Evolutionary conservation across 106 monocot genomes (phyloP).

Genomic region (Dendrobium officinale): DNA sequence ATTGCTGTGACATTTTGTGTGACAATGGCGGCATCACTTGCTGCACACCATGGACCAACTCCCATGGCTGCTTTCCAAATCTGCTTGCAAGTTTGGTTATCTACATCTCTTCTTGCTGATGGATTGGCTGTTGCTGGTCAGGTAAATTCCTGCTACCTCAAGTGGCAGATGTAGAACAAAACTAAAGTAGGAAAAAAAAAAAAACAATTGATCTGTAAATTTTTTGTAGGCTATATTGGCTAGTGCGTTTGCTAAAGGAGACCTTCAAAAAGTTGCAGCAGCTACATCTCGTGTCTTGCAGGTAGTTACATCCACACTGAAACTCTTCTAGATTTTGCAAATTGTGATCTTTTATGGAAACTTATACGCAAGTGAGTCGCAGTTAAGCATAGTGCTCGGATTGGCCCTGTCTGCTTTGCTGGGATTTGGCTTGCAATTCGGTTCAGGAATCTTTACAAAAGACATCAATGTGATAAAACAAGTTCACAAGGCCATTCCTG

Average conservation of each 20-base stretch:
- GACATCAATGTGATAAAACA: constrained; percentile 45
- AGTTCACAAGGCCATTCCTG: constrained; percentile 64
- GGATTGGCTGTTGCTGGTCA: constrained; percentile 92
- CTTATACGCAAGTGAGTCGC: background rate
- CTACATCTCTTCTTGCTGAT: constrained; percentile 88
- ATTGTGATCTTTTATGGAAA: background rate
- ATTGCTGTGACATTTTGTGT: constrained; percentile 88
- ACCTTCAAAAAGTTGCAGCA: constrained; percentile 34
- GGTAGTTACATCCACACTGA: constrained; percentile 19
- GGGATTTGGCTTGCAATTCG: constrained; percentile 55
- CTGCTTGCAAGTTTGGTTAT: constrained; percentile 75
- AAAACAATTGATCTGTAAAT: background rate
- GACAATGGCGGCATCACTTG: constrained; percentile 76
- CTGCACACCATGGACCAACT: constrained; percentile 61
- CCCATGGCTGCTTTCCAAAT: constrained; percentile 92
- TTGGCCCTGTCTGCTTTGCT: constrained; percentile 46
- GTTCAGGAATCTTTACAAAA: constrained; percentile 64
- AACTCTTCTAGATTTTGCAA: background rate
- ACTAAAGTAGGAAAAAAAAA: background rate
- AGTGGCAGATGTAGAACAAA: background rate
- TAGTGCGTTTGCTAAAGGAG: constrained; percentile 61
- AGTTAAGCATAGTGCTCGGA: constrained; percentile 77
- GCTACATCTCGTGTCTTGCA: constrained; percentile 68
- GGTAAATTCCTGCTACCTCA: constrained; percentile 21
- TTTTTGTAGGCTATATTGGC: constrained; percentile 69